A percentile compares a stretch with the other conserved stretches of the same genome.
Conservation (phyloP, 2,329 filamentous ascomycete species). For the Purpureocillium lavendulum region DNA sequence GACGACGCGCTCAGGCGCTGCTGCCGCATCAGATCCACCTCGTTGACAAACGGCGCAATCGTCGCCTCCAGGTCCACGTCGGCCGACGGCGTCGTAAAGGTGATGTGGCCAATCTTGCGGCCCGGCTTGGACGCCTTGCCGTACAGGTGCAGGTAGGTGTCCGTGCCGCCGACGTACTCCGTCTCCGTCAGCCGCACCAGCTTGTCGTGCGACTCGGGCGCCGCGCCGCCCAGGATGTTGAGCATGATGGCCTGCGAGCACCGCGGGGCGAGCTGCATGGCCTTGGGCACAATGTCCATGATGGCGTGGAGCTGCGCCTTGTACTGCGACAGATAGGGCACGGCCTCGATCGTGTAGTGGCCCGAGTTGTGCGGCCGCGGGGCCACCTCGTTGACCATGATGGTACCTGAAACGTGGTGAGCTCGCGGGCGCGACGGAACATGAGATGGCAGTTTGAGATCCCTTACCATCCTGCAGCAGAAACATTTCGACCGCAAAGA, state of each 20-base stretch:
- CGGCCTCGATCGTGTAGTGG: slow-evolving; percentile 91
- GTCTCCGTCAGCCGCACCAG: slow-evolving; percentile 38
- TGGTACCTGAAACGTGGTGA: slow-evolving; percentile 29
- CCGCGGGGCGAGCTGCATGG: slow-evolving; percentile 48
- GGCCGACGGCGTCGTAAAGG: slow-evolving; percentile 63
- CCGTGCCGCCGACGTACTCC: slow-evolving; percentile 35
- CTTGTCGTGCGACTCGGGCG: slow-evolving; percentile 50
- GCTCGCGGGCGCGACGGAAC: slow-evolving; percentile 2
- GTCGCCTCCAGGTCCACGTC: slow-evolving; percentile 50
- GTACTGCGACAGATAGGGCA: slow-evolving; percentile 74
- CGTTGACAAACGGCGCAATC: slow-evolving; percentile 60
- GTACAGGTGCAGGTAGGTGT: slow-evolving; percentile 71
- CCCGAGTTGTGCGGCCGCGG: slow-evolving; percentile 83
- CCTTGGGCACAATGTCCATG: slow-evolving; percentile 53
- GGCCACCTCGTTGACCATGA: slow-evolving; percentile 82
- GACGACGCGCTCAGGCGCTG: slow-evolving; percentile 38
- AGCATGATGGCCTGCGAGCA: slow-evolving; percentile 59
- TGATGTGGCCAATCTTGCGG: slow-evolving; percentile 94
- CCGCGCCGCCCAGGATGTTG: slow-evolving; percentile 68
- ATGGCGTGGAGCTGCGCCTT: slow-evolving; percentile 84
- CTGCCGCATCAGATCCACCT: slow-evolving; percentile 51
- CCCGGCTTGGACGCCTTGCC: slow-evolving; percentile 82
- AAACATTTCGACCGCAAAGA: slow-evolving; percentile 97
- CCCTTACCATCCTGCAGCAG: slow-evolving; percentile 59
- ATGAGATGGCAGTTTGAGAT: slow-evolving; percentile 5